Base-by-base conservation (phyloP, 2,329 filamentous ascomycete species). In the Aureobasidium pullulans region DNA sequence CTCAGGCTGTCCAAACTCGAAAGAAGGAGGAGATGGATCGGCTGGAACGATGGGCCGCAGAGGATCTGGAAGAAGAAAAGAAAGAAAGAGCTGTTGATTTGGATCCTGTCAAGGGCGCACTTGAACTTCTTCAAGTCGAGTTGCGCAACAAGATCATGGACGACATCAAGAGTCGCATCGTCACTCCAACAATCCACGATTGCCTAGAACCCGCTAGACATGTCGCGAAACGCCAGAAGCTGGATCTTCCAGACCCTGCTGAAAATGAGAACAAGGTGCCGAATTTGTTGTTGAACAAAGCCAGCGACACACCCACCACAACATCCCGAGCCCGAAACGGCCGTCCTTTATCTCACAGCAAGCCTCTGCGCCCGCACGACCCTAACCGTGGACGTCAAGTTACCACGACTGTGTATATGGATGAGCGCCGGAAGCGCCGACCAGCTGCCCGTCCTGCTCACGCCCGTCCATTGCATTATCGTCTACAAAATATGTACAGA, bases 1-100 rank as follows among this genome's bases (percentile, higher is more conserved):
- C 76, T n/a, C 74, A 75, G 10, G 69, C 75, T 52, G 75, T 73
- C 13, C 71, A 75, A 53, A 76, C 76, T 64, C 79, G 81, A 62
- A 81, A 83, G 60, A 81, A 83, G 66, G 86, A 85, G 40, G 86
- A 93, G 62, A 79, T 80, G 59, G 84, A 86, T 60, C 83, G 85
- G 60, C 75, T 84, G 46, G 83, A 83, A 58, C 84, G 82, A 49
- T 89, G 96, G 68, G 86, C 90, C 44, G 89, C 90, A 63, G 82
- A 86, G 50, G 93, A 96, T 69, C 70, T 93, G 7, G 91, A 96
- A 69, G 88, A 94, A 65, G 93, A 97, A 72, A 96, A 94, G 76
- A 86, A 85, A 68, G 87, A 93, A 66, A 81, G 93, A 56, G 92
- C 92, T 16, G 87, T 88, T 68, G 88, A 95, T 70, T 84, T 96